These are phyloP conservation scores for Mucor lusitanicus DNA, from an alignment of 371 early-diverging fungal species.

Conservation along the genomic window DNA sequence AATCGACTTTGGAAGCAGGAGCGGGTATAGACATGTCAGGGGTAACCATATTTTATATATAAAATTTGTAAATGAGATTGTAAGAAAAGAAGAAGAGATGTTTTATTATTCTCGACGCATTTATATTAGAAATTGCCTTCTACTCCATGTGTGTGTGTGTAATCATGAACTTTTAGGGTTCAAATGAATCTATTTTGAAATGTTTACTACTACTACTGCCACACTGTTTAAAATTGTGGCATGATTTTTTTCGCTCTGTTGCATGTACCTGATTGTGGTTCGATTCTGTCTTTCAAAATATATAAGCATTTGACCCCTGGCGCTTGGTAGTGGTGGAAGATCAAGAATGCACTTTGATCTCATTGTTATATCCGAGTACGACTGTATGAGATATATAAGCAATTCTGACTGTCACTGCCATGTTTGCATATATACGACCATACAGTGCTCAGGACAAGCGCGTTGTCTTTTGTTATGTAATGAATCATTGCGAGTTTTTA, in stretches of 20 bases:
- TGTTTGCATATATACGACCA: too few species aligned
- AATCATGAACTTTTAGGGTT: slow-evolving; percentile 1
- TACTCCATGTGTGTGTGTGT: neutral
- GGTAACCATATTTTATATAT: slow-evolving; percentile 16
- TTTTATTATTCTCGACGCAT: neutral
- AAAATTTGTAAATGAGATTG: neutral
- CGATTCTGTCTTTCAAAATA: slow-evolving; percentile 1
- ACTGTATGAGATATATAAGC: neutral
- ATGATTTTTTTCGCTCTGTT: neutral
- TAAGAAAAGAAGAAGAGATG: slow-evolving; percentile 11
- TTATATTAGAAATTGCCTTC: neutral
- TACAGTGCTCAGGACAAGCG: neutral
- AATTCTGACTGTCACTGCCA: neutral
- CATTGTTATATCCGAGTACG: neutral
- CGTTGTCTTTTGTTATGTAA: neutral
- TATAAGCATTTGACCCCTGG: slow-evolving; percentile 33
- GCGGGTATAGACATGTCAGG: slow-evolving; percentile 19
- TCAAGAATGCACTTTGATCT: neutral
- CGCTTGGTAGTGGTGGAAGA: neutral
- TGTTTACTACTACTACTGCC: neutral
- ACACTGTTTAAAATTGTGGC: neutral
- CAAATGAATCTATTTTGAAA: neutral
- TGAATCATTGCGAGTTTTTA: neutral
- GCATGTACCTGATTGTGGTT: neutral
- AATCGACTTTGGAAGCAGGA: slow-evolving; percentile 33